Percentiles rank a stretch among this genome's conserved stretches.
These are phyloP conservation scores for Diddensiella transvaalensis DNA, from an alignment of 805 yeast species.

Conservation along the genomic window DNA sequence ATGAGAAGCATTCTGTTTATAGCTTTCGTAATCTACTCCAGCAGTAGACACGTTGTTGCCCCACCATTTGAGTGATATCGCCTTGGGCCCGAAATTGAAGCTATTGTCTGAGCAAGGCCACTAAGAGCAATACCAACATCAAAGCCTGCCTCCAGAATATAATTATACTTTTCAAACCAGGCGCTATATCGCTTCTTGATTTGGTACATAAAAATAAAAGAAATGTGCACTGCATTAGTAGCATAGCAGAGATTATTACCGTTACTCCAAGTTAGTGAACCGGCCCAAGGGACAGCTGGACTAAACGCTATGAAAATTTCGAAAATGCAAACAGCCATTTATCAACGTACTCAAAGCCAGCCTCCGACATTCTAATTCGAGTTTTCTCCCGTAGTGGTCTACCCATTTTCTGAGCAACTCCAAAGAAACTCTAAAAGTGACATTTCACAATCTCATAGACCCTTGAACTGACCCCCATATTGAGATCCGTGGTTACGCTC, in stretches of 20 bases:
- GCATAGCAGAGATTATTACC: slow-evolving; percentile 35
- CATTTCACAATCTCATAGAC: too few species aligned
- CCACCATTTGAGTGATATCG: slow-evolving; percentile 48
- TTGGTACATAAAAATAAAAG: slow-evolving; percentile 43
- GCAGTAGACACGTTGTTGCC: slow-evolving; percentile 47
- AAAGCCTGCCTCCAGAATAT: slow-evolving; percentile 52
- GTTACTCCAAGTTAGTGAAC: slow-evolving; percentile 30
- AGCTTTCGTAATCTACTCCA: slow-evolving; percentile 3
- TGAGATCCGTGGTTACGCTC: too few species aligned
- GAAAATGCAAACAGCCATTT: slow-evolving; percentile 1
- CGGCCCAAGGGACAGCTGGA: slow-evolving; percentile 43
- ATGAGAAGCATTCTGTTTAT: slow-evolving; percentile 10
- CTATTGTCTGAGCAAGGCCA: slow-evolving; percentile 54
- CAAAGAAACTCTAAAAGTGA: too few species aligned
- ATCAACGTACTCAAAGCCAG: slow-evolving; percentile 25
- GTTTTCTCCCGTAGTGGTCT: slow-evolving; percentile 31
- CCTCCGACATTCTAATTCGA: slow-evolving; percentile 13
- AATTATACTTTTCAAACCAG: slow-evolving; percentile 54
- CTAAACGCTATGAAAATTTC: slow-evolving; percentile 42
- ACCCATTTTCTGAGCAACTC: slow-evolving; percentile 22
- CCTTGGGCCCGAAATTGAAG: slow-evolving; percentile 41
- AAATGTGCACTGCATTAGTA: slow-evolving; percentile 41
- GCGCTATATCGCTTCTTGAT: slow-evolving; percentile 45
- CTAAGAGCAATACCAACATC: slow-evolving; percentile 62
- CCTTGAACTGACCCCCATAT: too few species aligned